These are phyloP conservation scores for Akanthomyces muscarius DNA, from an alignment of 2,329 filamentous ascomycete genomes.

Conservation along the genomic window DNA sequence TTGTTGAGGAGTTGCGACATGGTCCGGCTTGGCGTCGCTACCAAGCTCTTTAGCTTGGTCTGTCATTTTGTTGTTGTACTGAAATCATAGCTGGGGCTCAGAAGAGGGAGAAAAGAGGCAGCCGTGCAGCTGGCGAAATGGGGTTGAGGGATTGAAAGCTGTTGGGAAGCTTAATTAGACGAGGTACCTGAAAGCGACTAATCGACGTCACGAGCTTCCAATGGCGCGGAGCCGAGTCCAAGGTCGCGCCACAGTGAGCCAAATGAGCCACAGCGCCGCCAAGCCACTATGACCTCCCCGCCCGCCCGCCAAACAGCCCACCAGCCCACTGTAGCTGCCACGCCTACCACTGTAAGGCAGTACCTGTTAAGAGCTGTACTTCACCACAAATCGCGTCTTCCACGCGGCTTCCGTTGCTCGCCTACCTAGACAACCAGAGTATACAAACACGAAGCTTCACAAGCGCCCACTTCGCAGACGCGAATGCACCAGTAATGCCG, in stretches of 20 bases:
- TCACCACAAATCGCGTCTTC: conserved; percentile 14
- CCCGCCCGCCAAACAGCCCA: conserved; percentile 7
- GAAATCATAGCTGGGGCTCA: background rate
- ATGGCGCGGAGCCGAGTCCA: conserved; percentile 8
- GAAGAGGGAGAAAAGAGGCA: background rate
- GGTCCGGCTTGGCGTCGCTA: conserved; percentile 9
- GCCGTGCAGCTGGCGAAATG: background rate
- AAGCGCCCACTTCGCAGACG: no score
- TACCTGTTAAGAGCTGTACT: background rate
- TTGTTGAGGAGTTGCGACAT: conserved; percentile 1
- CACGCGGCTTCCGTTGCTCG: background rate
- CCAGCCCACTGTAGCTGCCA: background rate
- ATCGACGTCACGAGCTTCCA: conserved; percentile 26
- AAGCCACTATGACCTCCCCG: background rate
- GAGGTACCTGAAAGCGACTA: background rate
- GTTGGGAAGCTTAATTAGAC: conserved; percentile 2
- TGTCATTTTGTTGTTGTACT: conserved; percentile 17
- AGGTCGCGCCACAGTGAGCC: conserved; percentile 11
- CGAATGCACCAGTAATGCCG: background rate
- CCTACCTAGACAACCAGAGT: no score
- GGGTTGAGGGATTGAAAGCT: background rate
- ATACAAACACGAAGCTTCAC: background rate
- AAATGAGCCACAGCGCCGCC: no score
- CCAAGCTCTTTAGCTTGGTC: conserved; percentile 17
- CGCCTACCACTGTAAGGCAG: no score